Base-by-base conservation (phyloP, 108 stramenopile genomes). In the Cylindrotheca closterium region DNA sequence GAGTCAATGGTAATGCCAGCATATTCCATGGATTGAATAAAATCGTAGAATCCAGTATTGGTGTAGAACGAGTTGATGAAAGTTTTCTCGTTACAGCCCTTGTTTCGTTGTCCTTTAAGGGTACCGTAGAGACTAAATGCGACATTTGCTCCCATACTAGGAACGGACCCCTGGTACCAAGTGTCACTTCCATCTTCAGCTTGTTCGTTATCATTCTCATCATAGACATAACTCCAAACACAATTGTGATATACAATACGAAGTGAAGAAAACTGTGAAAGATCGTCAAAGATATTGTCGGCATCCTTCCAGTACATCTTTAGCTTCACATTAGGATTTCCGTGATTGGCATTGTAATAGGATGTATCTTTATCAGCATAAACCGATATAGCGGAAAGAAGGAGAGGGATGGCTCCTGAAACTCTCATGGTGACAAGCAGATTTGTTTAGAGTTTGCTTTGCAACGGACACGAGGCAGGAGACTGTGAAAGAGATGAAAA, bases 21-120 rank as follows among this genome's bases (percentile, higher is more conserved):
- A 52, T 74, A 74, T 50, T 68, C 23, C 51, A 74, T 62, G 53
- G 73, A 58, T 8, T 25, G 49, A 12, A 58, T 64, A 46, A 74
- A 74, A 17, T 58, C 53, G 18, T 66, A 31, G 22, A 75, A 65
- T 19, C 83, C 83, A 24, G 55, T 58, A 37, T 62, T 71, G 59
- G 83, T 80, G 50, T 77, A 81, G 60, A 85, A 85, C 0, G 78
- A 79, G 46, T 85, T 85, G 63, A 85, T 85, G 51, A 77, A 85
- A 3, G 79, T 69, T 28, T 65, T 47, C n/a, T 37, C 42, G 24
- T 56, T 54, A 56, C 85, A 74, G 25, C 69, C 68, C 0, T 46
- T 32, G 50, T 56, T 63, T 0, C 7, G 5, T 37, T 74, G 48
- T 47, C 72, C 77, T 30, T 54, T 56, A 15, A 84, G 62, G 10